phyloP scores from a whole-genome alignment of 1,284 basidiomycete species.

The Ceratorhiza oryzae-sativae region DNA sequence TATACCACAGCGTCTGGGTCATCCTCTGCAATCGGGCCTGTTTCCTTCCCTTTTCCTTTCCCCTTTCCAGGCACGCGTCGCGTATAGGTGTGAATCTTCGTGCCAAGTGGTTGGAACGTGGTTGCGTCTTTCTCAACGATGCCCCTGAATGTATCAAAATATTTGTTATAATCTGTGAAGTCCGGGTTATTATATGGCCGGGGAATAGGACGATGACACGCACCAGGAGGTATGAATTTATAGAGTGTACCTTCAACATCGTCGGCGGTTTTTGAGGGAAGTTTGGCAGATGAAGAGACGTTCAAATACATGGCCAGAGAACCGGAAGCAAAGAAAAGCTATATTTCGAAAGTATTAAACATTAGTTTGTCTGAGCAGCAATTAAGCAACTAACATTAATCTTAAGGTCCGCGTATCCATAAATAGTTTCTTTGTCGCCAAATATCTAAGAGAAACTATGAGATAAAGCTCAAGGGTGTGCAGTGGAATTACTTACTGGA shows the following conservation, averaged over 20 bases:
- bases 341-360: conserved; percentile 42
- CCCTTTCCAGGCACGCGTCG: conserved; percentile 57
- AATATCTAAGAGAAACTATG: conserved; percentile 66
- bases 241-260: conserved; percentile 82
- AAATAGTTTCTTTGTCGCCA: conserved; percentile 96
- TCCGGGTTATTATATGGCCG: neutral
- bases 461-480: conserved; percentile 14
- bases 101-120: conserved; percentile 79
- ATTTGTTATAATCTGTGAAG: conserved; percentile 67
- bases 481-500: conserved; percentile 59
- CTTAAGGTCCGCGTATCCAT: conserved; percentile 85
- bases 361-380: neutral
- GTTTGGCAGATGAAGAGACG: conserved; percentile 70
- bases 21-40: conserved; percentile 57
- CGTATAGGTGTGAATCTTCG: conserved; percentile 78
- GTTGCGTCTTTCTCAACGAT: conserved; percentile 76
- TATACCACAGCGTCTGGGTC: conserved; percentile 70
- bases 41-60: conserved; percentile 60
- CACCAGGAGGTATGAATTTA: conserved; percentile 81
- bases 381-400: conserved; percentile 69
- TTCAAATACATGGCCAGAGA: conserved; percentile 79
- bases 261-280: conserved; percentile 80
- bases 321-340: conserved; percentile 88
- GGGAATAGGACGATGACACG: conserved; percentile 29
- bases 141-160: conserved; percentile 67